Conservation (phyloP, 2,329 filamentous ascomycete species). For the Ilyonectria destructans region DNA sequence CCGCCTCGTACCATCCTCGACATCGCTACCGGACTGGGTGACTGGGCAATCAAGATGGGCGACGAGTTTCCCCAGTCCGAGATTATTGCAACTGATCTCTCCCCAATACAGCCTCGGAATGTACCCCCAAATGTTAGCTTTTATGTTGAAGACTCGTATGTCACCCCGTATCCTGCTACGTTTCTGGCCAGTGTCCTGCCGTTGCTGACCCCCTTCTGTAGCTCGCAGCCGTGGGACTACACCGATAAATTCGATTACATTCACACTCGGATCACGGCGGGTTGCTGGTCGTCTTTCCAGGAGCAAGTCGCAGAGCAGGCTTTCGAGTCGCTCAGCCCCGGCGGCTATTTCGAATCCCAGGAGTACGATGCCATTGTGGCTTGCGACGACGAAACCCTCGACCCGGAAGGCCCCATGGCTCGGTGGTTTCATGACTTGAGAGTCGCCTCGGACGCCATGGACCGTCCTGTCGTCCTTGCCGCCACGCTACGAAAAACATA, state of each 20-base stretch:
- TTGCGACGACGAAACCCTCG: constrained; percentile 65
- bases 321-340: constrained; percentile 65
- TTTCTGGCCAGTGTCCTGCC: neutral
- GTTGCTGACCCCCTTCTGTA: constrained; percentile 43
- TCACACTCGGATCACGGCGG: constrained; percentile 66
- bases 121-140: constrained; percentile 84
- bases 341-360: constrained; percentile 71
- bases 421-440: constrained; percentile 60
- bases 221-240: constrained; percentile 66
- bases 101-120: constrained; percentile 76
- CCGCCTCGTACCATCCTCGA: constrained; percentile 60
- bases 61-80: constrained; percentile 72
- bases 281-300: constrained; percentile 67
- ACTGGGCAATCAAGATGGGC: constrained; percentile 80
- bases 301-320: constrained; percentile 67
- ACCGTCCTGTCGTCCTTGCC: constrained; percentile 58
- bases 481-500: constrained; percentile 56
- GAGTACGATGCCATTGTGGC: constrained; percentile 59
- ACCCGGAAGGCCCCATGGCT: constrained; percentile 55
- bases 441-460: constrained; percentile 55
- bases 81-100: constrained; percentile 77
- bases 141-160: constrained; percentile 76
- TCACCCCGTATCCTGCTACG: constrained; percentile 2
- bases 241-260: constrained; percentile 71
- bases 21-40: constrained; percentile 64